Base-by-base conservation (phyloP, 2,329 filamentous ascomycete species). In the Fusarium caatingaense region DNA sequence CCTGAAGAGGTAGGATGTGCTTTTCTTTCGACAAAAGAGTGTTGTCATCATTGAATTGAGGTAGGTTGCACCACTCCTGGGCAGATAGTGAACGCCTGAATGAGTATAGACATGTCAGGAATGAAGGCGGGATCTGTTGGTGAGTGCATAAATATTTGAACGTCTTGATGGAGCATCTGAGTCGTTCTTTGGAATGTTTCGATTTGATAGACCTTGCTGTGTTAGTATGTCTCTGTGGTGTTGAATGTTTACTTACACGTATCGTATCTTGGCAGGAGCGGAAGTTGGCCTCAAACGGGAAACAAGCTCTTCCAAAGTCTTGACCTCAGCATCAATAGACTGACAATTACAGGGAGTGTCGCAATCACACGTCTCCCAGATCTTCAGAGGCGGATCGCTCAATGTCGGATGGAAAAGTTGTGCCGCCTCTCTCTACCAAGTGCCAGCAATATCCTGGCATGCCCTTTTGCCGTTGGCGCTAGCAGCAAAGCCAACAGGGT, bases 131-230 rank as follows among this genome's bases (percentile, higher is more conserved):
- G 0, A 71, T 66, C 2, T 66, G 60, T 9, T 69, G 69, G 18
- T 56, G 27, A 2, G 68, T 63, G n/a, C 68, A 69, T 3, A 71
- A 9, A 9, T 66, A 55, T 44, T 71, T 62, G 53, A 71, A 71
- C 41, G 59, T 69, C 2, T n/a, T 11, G 1, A 30, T 20, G 0
- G 60, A 23, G 1, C 64, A 68, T 28, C 37, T 20, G 2, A 68
- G 32, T 9, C 25, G 20, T 2, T 57, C 34, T 21, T 42, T 71
- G 1, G 68, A 69, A 6, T 66, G 68, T 1, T 15, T 25, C 2
- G 68, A 60, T 25, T 47, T 46, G 12, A 72, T 68, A 2, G 69
- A 72, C 6, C 64, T 71, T 15, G 1, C 0, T 12, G 18, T 6
- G 16, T 60, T 27, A 56, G 51, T 13, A 3, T n/a, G n/a, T n/a